Conservation (phyloP, 139 green algal species). For the Picochlorum sp. region DNA sequence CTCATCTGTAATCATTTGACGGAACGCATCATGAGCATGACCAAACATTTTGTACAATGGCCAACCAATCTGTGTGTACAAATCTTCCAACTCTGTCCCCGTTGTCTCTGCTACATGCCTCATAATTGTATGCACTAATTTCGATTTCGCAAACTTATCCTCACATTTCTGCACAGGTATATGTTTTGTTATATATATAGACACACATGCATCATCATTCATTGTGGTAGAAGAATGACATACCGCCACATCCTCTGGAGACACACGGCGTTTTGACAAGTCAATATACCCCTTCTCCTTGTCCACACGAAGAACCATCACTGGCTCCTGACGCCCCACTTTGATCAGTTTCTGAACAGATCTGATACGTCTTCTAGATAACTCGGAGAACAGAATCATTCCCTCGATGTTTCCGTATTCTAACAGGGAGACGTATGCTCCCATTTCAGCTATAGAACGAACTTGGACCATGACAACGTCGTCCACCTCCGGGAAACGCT, state of each 20-base stretch:
- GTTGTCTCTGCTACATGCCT: constrained; percentile 91
- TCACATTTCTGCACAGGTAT: constrained; percentile 57
- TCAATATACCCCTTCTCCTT: constrained; percentile 99
- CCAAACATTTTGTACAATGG: constrained; percentile 92
- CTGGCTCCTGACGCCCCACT: constrained; percentile 90
- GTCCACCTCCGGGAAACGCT: constrained; percentile 93
- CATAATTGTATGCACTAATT: constrained; percentile 99
- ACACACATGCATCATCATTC: too few relatives aligned
- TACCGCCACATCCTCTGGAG: constrained; percentile 78
- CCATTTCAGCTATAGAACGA: constrained; percentile 94
- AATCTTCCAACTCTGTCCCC: constrained; percentile 51
- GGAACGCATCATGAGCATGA: constrained; percentile 93
- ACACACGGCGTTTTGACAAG: constrained; percentile 94
- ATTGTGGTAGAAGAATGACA: too few relatives aligned
- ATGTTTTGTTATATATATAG: too few relatives aligned
- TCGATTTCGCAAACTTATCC: constrained; percentile 92
- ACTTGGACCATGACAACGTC: constrained; percentile 97
- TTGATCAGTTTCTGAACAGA: constrained; percentile 99
- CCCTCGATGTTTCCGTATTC: constrained; percentile 90
- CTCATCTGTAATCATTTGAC: constrained; percentile 54
- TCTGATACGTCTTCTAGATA: constrained; percentile 93
- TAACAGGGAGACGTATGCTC: constrained; percentile 93
- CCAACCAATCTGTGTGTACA: constrained; percentile 87
- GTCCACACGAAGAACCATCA: constrained; percentile 99
- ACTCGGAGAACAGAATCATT: constrained; percentile 98